Conservation (phyloP, 192 early-diverging fungal species). For the Podila epigama region DNA sequence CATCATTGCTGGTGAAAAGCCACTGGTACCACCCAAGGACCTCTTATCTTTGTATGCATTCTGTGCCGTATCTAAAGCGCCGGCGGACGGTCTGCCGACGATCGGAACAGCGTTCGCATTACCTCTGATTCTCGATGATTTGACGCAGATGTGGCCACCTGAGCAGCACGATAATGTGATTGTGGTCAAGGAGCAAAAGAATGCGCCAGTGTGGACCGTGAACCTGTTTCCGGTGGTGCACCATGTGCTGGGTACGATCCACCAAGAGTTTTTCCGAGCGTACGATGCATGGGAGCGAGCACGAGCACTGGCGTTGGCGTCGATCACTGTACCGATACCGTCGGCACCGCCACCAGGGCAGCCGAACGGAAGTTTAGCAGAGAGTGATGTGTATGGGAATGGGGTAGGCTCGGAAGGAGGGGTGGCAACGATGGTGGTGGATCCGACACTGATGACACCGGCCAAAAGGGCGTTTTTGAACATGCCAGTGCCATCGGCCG, state of each 20-base stretch:
- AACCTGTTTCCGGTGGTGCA: conserved; percentile 70
- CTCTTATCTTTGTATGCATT: conserved; percentile 72
- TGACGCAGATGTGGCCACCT: conserved; percentile 71
- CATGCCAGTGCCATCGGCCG: conserved; percentile 52
- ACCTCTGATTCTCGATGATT: conserved; percentile 77
- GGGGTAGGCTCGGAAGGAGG: neutral
- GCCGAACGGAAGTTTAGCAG: neutral
- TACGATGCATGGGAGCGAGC: conserved; percentile 63
- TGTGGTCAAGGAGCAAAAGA: conserved; percentile 66
- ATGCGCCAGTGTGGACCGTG: conserved; percentile 68
- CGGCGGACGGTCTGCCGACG: conserved; percentile 33
- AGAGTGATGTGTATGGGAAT: neutral
- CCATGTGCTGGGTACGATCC: conserved; percentile 57
- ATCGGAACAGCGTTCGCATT: conserved; percentile 54
- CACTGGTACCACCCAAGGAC: conserved; percentile 70
- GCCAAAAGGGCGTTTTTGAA: conserved; percentile 34
- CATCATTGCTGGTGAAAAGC: conserved; percentile 20
- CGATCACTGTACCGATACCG: conserved; percentile 11
- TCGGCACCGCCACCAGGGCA: too few species aligned
- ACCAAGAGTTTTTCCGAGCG: conserved; percentile 69
- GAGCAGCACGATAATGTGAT: conserved; percentile 84
- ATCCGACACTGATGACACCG: conserved; percentile 29
- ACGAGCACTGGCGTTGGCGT: conserved; percentile 44
- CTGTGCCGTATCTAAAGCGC: conserved; percentile 52
- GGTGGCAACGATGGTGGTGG: conserved; percentile 6